phyloP scores from a whole-genome alignment of 2,329 filamentous ascomycete genomes.

The Nigrospora sphaerica region DNA sequence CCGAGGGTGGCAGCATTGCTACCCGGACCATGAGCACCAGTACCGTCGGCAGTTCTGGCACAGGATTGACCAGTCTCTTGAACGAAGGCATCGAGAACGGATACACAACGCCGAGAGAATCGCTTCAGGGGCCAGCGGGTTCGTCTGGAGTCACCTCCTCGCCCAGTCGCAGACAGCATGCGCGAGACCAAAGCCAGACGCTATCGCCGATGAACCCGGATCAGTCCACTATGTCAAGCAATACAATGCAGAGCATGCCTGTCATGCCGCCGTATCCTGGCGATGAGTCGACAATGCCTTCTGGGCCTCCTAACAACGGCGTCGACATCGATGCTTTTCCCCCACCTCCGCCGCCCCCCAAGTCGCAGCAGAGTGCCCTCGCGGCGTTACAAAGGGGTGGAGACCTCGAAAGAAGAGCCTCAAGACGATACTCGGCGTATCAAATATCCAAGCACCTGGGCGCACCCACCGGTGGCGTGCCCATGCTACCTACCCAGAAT shows the following conservation, averaged over 20 bases:
- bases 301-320: slow-evolving; percentile 35
- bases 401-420: slow-evolving; percentile 86
- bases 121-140: slow-evolving; percentile 10
- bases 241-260: slow-evolving; percentile 68
- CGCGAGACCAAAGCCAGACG: slow-evolving; percentile 42
- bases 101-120: slow-evolving; percentile 33
- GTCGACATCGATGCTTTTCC: slow-evolving; percentile 60
- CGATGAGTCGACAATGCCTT: slow-evolving; percentile 45
- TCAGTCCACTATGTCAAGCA: slow-evolving; percentile 65
- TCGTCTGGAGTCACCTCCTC: slow-evolving; percentile 28
- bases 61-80: slow-evolving; percentile 49
- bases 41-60: slow-evolving; percentile 49
- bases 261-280: slow-evolving; percentile 65
- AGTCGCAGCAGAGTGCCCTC: slow-evolving; percentile 82
- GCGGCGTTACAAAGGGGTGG: slow-evolving; percentile 87
- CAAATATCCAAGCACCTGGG: slow-evolving; percentile 94
- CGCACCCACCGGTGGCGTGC: slow-evolving; percentile 71
- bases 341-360: slow-evolving; percentile 70
- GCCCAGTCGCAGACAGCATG: slow-evolving; percentile 39
- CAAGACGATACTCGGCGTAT: slow-evolving; percentile 88
- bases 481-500: slow-evolving; percentile 77
- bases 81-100: slow-evolving; percentile 53
- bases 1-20: slow-evolving; percentile 28
- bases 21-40: slow-evolving; percentile 51
- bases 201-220: slow-evolving; percentile 43